Evolutionary conservation across 169 alveolate genomes (phyloP), one percentile per base, ranked within the genome.

Genomic region (Babesia caballi): DNA sequence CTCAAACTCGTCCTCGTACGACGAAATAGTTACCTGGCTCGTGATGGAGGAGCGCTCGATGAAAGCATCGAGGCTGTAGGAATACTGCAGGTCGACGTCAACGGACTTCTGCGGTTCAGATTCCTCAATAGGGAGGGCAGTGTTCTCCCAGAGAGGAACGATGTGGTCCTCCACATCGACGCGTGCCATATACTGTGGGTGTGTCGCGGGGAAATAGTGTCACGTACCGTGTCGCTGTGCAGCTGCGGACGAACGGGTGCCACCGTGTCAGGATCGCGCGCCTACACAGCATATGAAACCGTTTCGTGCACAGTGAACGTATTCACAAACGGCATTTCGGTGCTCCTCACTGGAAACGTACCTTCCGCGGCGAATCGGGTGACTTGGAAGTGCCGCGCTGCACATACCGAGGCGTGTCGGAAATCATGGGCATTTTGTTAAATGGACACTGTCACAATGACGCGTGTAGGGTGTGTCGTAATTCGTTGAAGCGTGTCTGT

Each of bases 111-210:
- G 49, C 15, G 21, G 50, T n/a, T 61, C 67, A 28, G 47, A 23
- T 12, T 49, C 84, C 35, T 12, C 70, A 8, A 28, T 15, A 15
- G 25, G 65, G 19, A 44, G 54, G 14, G 50, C 27, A n/a, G 12
- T 70, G 14, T 53, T 47, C 47, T 74, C 76, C 84, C 84, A 74
- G 21, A 74, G 9, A 9, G 84, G 84, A 36, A 54, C 56, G 19
- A 74, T 74, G 40, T 74, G 84, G 47, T 74, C 84, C 21, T 74
- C 76, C 11, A 74, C 70, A 9, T 74, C 61, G 11, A 74, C 75
- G 4, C 75, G 75, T 23, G 68, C 28, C 84, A 74, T 74, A 42
- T 74, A 74, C 84, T 74, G 67, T 0, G 35, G 11, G 21, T 14
- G 9, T 66, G 46, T 52, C 47, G 35, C 0, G 28, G n/a, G 27